Percentiles rank a stretch among this genome's conserved stretches.
Conservation (phyloP, 768 basidiomycete genomes). For the Amanita rubescens region DNA sequence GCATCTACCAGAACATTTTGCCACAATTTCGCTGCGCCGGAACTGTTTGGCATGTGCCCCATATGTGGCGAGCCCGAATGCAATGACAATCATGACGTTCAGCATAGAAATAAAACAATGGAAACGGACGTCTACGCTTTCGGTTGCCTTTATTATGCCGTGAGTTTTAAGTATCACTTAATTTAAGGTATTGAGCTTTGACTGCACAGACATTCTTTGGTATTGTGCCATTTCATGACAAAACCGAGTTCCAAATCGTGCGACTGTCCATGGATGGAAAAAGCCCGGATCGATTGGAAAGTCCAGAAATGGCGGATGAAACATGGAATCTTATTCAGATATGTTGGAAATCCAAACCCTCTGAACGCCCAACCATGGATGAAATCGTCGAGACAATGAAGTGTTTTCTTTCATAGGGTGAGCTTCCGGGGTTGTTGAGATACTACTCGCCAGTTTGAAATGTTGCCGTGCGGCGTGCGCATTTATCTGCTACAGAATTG, state of each 20-base stretch:
- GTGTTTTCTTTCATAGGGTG: too few species aligned
- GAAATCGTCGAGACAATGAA: background rate
- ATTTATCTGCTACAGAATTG: too few species aligned
- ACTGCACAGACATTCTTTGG: background rate
- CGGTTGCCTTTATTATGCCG: constrained; percentile 1
- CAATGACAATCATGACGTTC: background rate
- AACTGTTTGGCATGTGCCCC: background rate
- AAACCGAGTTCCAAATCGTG: background rate
- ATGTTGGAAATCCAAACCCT: background rate
- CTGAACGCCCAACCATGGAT: background rate
- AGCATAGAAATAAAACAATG: background rate
- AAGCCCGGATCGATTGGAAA: background rate
- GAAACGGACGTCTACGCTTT: constrained; percentile 1
- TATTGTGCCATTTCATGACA: background rate
- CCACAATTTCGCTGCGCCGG: background rate
- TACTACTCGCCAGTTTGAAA: too few species aligned
- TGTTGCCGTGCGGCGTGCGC: too few species aligned
- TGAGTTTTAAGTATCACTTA: background rate
- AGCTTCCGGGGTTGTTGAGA: too few species aligned
- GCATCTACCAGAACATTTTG: background rate
- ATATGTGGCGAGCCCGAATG: background rate
- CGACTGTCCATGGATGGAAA: background rate
- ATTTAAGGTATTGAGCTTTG: background rate
- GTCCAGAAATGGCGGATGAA: background rate
- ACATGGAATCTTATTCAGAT: background rate